A percentile compares a stretch with the other conserved stretches of the same genome.
These are phyloP conservation scores for Anisogramma anomala DNA, from an alignment of 2,329 filamentous ascomycete genomes.

Conservation along the genomic window DNA sequence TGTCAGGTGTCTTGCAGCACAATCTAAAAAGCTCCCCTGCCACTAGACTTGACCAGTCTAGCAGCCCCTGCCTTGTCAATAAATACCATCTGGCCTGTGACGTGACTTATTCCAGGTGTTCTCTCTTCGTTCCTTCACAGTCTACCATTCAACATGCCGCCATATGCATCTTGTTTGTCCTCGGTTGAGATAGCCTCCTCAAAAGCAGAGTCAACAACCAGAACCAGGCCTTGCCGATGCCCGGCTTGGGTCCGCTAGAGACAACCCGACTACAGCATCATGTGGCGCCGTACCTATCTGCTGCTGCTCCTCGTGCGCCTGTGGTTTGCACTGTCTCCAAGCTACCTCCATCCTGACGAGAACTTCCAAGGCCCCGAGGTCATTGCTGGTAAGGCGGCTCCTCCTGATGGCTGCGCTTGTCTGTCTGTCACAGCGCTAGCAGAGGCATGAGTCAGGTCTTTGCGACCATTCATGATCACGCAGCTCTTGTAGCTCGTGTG, in stretches of 20 bases:
- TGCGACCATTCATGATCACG: background rate
- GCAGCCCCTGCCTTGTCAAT: too few relatives aligned
- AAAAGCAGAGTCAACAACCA: slow-evolving; percentile 7
- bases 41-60: too few relatives aligned
- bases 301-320: slow-evolving; percentile 75
- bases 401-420: background rate
- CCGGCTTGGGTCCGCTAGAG: slow-evolving; percentile 15
- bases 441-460: background rate
- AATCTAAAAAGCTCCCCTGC: too few relatives aligned
- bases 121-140: background rate
- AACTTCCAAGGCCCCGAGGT: slow-evolving; percentile 98
- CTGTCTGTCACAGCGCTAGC: background rate
- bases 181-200: slow-evolving; percentile 14
- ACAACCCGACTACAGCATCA: slow-evolving; percentile 44
- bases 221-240: slow-evolving; percentile 16
- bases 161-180: slow-evolving; percentile 11
- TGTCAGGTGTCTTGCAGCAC: too few relatives aligned
- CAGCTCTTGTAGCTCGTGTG: background rate
- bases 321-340: slow-evolving; percentile 87
- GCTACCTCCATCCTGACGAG: slow-evolving; percentile 96
- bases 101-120: background rate
- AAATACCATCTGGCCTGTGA: too few relatives aligned
- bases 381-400: slow-evolving; percentile 63
- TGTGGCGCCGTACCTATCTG: slow-evolving; percentile 89
- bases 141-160: slow-evolving; percentile 11